Conservation (phyloP, 352 stramenopile genomes). For the Phytophthora palmivora region DNA sequence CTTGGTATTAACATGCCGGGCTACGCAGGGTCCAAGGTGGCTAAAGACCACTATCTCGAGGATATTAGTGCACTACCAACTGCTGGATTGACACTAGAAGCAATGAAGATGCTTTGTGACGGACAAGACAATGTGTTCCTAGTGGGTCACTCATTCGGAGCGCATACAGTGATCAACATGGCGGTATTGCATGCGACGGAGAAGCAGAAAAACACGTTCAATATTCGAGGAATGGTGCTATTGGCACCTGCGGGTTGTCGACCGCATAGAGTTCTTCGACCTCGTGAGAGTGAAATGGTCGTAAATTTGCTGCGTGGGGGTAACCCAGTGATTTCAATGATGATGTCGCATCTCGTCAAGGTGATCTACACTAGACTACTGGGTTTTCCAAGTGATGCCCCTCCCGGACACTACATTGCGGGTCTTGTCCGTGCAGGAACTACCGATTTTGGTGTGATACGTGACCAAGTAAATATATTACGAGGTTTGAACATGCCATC, state of each 20-base stretch:
- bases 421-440: slow-evolving; percentile 51
- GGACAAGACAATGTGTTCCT: slow-evolving; percentile 45
- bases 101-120: slow-evolving; percentile 36
- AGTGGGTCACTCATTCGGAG: slow-evolving; percentile 62
- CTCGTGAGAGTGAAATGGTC: slow-evolving; percentile 38
- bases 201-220: neutral
- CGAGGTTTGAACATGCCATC: slow-evolving; percentile 29
- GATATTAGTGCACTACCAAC: slow-evolving; percentile 39
- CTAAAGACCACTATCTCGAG: slow-evolving; percentile 38
- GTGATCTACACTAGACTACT: slow-evolving; percentile 48
- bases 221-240: slow-evolving; percentile 48
- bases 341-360: slow-evolving; percentile 35
- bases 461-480: slow-evolving; percentile 38
- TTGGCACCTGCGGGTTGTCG: slow-evolving; percentile 51
- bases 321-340: slow-evolving; percentile 24
- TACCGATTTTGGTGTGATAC: slow-evolving; percentile 49
- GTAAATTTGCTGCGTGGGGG: slow-evolving; percentile 34
- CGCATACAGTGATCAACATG: slow-evolving; percentile 57
- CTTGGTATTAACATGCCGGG: slow-evolving; percentile 66
- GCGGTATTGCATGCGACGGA: slow-evolving; percentile 39
- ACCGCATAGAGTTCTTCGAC: slow-evolving; percentile 49
- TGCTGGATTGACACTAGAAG: slow-evolving; percentile 41
- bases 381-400: slow-evolving; percentile 31
- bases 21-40: slow-evolving; percentile 44
- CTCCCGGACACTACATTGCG: slow-evolving; percentile 45